Evolutionary conservation across 1,139 yeast genomes (phyloP).

Genomic region (Yamadazyma diospyri): DNA sequence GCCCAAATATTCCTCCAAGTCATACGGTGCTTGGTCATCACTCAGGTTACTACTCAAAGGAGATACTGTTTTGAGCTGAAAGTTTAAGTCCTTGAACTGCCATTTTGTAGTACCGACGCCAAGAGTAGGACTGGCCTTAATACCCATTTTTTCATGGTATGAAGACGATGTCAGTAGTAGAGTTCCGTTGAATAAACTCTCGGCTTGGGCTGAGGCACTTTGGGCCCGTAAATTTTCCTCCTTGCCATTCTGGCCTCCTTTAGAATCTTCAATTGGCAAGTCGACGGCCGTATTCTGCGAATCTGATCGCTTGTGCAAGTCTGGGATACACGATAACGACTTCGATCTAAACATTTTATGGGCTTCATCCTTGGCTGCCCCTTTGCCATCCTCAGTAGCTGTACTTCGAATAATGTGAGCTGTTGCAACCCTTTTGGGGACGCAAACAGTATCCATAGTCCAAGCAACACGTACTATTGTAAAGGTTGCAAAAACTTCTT

Average conservation of each 20-base stretch:
- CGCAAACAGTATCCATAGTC: too few relatives aligned
- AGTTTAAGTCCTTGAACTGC: too few relatives aligned
- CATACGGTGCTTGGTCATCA: neutral
- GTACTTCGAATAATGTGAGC: too few relatives aligned
- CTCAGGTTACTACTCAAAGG: too few relatives aligned
- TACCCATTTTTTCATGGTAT: constrained; percentile 2
- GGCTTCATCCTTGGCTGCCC: constrained; percentile 1
- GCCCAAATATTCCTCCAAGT: constrained; percentile 3
- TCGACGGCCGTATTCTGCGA: too few relatives aligned
- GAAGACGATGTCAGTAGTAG: constrained; percentile 17
- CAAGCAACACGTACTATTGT: neutral
- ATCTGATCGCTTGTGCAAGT: too few relatives aligned
- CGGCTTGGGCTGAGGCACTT: constrained; percentile 11
- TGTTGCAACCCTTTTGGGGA: constrained; percentile 1
- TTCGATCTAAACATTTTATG: constrained; percentile 7
- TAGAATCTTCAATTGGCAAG: too few relatives aligned
- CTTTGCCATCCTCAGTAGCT: neutral
- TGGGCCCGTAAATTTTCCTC: too few relatives aligned
- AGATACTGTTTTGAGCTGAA: constrained; percentile 8
- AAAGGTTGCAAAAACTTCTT: constrained; percentile 7
- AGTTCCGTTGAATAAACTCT: constrained; percentile 20
- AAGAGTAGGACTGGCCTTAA: too few relatives aligned
- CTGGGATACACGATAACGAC: too few relatives aligned
- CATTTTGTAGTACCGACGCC: too few relatives aligned
- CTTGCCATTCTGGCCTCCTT: too few relatives aligned